Conservation (phyloP, 1,284 basidiomycete genomes). For the Rhodotorula sp. region DNA sequence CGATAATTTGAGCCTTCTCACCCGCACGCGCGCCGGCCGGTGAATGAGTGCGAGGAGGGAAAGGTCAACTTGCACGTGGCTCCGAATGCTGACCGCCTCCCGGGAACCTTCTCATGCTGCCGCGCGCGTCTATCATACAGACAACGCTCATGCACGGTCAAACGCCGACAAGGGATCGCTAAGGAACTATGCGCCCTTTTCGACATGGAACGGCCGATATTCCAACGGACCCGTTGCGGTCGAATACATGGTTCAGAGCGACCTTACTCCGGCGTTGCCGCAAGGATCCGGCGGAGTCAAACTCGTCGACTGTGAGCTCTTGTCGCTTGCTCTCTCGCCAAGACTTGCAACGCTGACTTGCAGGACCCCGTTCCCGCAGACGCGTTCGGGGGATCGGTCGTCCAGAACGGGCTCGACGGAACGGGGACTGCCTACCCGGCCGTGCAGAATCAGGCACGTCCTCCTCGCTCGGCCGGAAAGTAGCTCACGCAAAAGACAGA, state of each 20-base stretch:
- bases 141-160: constrained; percentile 33
- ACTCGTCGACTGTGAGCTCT: constrained; percentile 22
- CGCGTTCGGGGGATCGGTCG: constrained; percentile 36
- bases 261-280: constrained; percentile 9
- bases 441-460: constrained; percentile 26
- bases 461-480: neutral
- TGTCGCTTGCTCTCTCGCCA: neutral
- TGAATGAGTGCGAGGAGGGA: neutral
- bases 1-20: no score
- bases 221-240: constrained; percentile 36
- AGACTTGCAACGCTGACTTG: neutral
- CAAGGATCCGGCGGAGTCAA: constrained; percentile 1
- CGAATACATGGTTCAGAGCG: constrained; percentile 31
- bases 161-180: constrained; percentile 11
- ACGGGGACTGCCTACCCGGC: constrained; percentile 21
- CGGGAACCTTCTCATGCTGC: neutral
- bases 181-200: constrained; percentile 29
- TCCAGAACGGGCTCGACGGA: constrained; percentile 30
- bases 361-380: constrained; percentile 5
- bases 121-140: neutral
- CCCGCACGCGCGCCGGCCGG: no score
- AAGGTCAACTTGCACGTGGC: neutral
- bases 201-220: constrained; percentile 26
- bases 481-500: no score
- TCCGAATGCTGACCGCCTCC: neutral